These are phyloP conservation scores for Apiotrichum laibachii DNA, from an alignment of 1,284 basidiomycete genomes.

Conservation along the genomic window DNA sequence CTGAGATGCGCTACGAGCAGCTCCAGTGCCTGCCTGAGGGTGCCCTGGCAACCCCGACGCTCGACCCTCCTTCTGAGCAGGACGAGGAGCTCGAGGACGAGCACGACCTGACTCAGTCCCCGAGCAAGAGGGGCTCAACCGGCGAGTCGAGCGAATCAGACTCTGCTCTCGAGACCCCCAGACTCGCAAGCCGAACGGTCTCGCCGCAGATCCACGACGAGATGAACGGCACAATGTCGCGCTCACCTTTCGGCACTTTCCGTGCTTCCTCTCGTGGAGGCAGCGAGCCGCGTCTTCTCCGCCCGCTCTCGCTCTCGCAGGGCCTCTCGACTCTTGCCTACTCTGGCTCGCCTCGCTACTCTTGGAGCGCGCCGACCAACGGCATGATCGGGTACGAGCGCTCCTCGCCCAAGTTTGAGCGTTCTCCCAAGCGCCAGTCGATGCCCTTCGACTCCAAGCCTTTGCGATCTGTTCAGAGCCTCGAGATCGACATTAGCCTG, in stretches of 20 bases:
- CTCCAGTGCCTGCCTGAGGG: slow-evolving; percentile 3
- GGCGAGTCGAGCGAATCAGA: slow-evolving; percentile 28
- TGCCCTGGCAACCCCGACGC: slow-evolving; percentile 9
- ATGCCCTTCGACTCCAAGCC: slow-evolving; percentile 33
- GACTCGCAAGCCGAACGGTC: slow-evolving; percentile 17
- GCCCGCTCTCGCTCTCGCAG: slow-evolving; percentile 81
- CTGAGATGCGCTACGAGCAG: slow-evolving; percentile 15
- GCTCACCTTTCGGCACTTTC: slow-evolving; percentile 64
- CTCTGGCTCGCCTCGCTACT: slow-evolving; percentile 44
- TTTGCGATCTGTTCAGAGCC: slow-evolving; percentile 67
- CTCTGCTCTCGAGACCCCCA: slow-evolving; percentile 20
- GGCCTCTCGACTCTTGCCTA: slow-evolving; percentile 86
- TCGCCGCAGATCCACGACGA: slow-evolving; percentile 49
- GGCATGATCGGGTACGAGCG: slow-evolving; percentile 25
- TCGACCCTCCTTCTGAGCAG: slow-evolving; percentile 17
- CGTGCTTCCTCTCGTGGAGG: slow-evolving; percentile 23
- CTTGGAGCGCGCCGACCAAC: slow-evolving; percentile 30
- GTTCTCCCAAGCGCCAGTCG: slow-evolving; percentile 35
- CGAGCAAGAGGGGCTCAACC: slow-evolving; percentile 19
- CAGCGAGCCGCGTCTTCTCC: slow-evolving; percentile 19
- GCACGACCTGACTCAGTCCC: slow-evolving; percentile 8
- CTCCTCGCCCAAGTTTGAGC: slow-evolving; percentile 22
- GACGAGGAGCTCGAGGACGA: slow-evolving; percentile 24
- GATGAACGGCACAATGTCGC: slow-evolving; percentile 91
- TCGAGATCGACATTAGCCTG: slow-evolving; percentile 89